Percentiles rank a stretch among this genome's conserved stretches.
Conservation (phyloP, 2,329 filamentous ascomycete species). For the Neofusicoccum laricinum region DNA sequence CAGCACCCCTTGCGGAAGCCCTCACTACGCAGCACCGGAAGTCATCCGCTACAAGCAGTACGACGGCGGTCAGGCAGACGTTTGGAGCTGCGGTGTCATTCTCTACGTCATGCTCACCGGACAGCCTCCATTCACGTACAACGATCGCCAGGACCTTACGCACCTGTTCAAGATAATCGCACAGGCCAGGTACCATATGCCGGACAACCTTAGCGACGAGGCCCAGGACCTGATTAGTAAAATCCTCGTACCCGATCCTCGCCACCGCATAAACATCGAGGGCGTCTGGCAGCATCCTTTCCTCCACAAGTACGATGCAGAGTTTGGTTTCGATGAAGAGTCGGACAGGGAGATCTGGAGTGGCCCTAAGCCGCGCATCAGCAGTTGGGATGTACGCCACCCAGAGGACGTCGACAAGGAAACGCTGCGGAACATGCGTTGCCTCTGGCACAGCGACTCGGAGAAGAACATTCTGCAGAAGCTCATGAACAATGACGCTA, state of each 20-base stretch:
- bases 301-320: conserved; percentile 73
- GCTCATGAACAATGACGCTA: conserved; percentile 59
- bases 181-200: conserved; percentile 48
- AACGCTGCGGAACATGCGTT: conserved; percentile 79
- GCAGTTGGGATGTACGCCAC: conserved; percentile 61
- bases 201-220: conserved; percentile 57
- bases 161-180: conserved; percentile 61
- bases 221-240: conserved; percentile 73
- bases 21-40: conserved; percentile 94
- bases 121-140: conserved; percentile 70
- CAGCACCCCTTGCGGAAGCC: conserved; percentile 89
- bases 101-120: conserved; percentile 85
- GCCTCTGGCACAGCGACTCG: conserved; percentile 84
- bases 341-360: conserved; percentile 49
- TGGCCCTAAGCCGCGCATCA: conserved; percentile 54
- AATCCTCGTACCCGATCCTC: conserved; percentile 77
- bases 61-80: conserved; percentile 80
- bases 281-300: conserved; percentile 85
- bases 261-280: conserved; percentile 72
- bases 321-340: conserved; percentile 65
- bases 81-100: conserved; percentile 80
- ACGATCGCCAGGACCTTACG: conserved; percentile 51
- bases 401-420: conserved; percentile 73
- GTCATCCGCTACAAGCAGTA: conserved; percentile 76
- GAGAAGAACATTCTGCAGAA: conserved; percentile 69